Evolutionary conservation across 768 basidiomycete genomes (phyloP).

Genomic region (Tubosaeta sp.): DNA sequence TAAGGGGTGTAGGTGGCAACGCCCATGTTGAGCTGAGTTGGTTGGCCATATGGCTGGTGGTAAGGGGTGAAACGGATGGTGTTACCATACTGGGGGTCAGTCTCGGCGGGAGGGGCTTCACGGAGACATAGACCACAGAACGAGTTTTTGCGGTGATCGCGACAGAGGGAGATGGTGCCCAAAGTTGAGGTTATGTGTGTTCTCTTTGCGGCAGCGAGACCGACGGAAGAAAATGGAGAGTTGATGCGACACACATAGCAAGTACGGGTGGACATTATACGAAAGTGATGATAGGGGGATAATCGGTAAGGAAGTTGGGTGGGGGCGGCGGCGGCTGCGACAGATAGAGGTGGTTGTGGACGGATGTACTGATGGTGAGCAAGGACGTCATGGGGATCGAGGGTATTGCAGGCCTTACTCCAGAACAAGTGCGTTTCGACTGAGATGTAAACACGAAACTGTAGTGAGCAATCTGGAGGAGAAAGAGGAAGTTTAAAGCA

Average conservation of each 20-base stretch:
- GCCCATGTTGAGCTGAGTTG: conserved; percentile 16
- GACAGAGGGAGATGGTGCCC: conserved; percentile 50
- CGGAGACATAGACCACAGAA: conserved; percentile 70
- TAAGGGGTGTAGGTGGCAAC: conserved; percentile 26
- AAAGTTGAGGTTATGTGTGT: conserved; percentile 38
- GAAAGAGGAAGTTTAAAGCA: conserved; percentile 27
- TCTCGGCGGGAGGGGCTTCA: conserved; percentile 48
- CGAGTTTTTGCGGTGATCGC: conserved; percentile 57
- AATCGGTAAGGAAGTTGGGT: conserved; percentile 35
- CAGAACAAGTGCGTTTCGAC: conserved; percentile 71
- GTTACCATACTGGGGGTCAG: conserved; percentile 34
- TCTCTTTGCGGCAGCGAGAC: conserved; percentile 51
- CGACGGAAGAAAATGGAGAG: conserved; percentile 44
- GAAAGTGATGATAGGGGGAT: conserved; percentile 59
- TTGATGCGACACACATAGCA: conserved; percentile 74
- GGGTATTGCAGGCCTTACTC: conserved; percentile 54
- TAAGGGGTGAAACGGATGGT: conserved; percentile 29
- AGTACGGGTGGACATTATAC: conserved; percentile 47
- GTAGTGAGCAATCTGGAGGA: conserved; percentile 9
- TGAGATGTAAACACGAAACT: conserved; percentile 18
- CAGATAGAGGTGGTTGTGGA: conserved; percentile 30
- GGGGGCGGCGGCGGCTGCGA: conserved; percentile 28
- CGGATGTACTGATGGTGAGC: conserved; percentile 46
- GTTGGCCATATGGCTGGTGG: conserved; percentile 28
- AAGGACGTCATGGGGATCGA: conserved; percentile 61